phyloP scores from a whole-genome alignment of 2,329 filamentous ascomycete genomes.

The Pyrenophora graminea region DNA sequence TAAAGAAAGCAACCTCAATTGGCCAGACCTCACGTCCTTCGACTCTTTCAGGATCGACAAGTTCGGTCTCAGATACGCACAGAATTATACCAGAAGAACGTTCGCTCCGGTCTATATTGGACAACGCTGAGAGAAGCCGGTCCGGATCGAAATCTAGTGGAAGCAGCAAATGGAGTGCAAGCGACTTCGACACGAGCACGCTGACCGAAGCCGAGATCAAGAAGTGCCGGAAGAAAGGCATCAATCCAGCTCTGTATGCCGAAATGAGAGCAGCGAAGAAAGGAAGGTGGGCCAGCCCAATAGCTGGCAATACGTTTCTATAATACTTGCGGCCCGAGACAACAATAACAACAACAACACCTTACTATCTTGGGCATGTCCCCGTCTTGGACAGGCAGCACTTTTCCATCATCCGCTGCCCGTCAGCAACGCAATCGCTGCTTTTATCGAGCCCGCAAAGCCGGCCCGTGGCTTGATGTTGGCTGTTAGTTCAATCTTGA shows the following conservation, averaged over 20 bases:
- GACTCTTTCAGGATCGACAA: constrained; percentile 30
- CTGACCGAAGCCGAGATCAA: constrained; percentile 49
- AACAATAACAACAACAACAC: not conserved
- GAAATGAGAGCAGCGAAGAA: constrained; percentile 54
- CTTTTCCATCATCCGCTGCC: not conserved
- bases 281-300: constrained; percentile 44
- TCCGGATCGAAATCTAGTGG: constrained; percentile 22
- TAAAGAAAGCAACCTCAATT: constrained; percentile 40
- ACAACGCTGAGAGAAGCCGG: constrained; percentile 13
- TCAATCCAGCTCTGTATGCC: constrained; percentile 52
- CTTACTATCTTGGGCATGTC: not conserved
- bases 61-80: constrained; percentile 25
- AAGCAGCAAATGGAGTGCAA: constrained; percentile 47
- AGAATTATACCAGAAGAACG: constrained; percentile 3
- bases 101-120: constrained; percentile 14
- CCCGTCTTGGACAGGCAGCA: not conserved
- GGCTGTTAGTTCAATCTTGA: not conserved
- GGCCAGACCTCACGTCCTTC: constrained; percentile 41
- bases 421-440: not conserved
- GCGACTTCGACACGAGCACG: constrained; percentile 45
- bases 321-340: constrained; percentile 4
- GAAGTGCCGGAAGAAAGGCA: constrained; percentile 53
- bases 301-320: constrained; percentile 43
- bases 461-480: not conserved
- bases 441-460: not conserved